These are phyloP conservation scores for Aureobasidium musti DNA, from an alignment of 2,329 filamentous ascomycete genomes.

Conservation along the genomic window DNA sequence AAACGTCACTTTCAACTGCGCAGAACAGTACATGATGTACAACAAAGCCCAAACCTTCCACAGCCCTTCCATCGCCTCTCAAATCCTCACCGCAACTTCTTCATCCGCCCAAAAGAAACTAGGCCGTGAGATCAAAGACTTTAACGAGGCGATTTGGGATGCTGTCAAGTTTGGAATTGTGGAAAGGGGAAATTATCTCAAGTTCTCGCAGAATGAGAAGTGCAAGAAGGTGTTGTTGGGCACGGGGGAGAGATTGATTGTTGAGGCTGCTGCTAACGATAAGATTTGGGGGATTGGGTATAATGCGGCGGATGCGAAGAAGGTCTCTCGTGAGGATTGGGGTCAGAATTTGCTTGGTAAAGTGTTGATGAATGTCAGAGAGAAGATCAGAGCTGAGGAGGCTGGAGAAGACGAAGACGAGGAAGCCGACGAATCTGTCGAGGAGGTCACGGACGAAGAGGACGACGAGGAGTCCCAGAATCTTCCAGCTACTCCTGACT, in stretches of 20 bases:
- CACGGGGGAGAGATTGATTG: constrained; percentile 62
- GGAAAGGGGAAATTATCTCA: constrained; percentile 58
- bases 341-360: constrained; percentile 66
- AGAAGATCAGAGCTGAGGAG: constrained; percentile 51
- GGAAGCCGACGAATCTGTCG: not conserved
- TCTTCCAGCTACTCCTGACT: not conserved
- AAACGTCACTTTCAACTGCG: not conserved
- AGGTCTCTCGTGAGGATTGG: constrained; percentile 54
- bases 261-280: constrained; percentile 61
- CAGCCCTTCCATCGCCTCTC: not conserved
- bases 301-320: constrained; percentile 52
- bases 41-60: constrained; percentile 17
- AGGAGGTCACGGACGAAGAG: not conserved
- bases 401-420: constrained; percentile 4
- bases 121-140: constrained; percentile 58
- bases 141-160: constrained; percentile 57
- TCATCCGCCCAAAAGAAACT: constrained; percentile 52
- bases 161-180: constrained; percentile 58
- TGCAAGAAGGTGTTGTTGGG: constrained; percentile 55
- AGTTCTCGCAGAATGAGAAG: constrained; percentile 55
- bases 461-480: not conserved
- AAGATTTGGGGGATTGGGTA: constrained; percentile 68
- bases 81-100: not conserved
- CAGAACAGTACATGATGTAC: constrained; percentile 29
- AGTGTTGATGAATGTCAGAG: constrained; percentile 62